Evolutionary conservation across 352 stramenopile genomes (phyloP).

Genomic region (Aphanomyces stellatus): DNA sequence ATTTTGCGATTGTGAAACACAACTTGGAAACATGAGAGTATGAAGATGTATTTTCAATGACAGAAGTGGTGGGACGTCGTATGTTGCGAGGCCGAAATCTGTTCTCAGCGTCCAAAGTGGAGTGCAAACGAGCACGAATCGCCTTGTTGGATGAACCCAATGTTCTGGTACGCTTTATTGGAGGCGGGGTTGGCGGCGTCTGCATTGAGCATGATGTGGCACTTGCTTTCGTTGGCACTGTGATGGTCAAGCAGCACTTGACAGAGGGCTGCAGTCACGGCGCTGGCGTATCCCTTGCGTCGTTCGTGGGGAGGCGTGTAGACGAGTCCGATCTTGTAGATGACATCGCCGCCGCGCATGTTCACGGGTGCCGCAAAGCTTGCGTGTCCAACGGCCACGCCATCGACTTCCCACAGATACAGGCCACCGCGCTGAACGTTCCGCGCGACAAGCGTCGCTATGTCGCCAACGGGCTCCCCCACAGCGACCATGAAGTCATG

Average conservation of each 20-base stretch:
- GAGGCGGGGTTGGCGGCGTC: slow-evolving; percentile 5
- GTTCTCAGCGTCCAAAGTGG: too few species aligned
- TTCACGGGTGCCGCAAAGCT: not conserved
- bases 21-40: too few species aligned
- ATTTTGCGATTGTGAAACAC: too few species aligned
- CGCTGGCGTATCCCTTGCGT: slow-evolving; percentile 7
- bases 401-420: slow-evolving; percentile 5
- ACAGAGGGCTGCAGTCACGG: slow-evolving; percentile 2
- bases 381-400: not conserved
- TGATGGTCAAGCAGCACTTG: too few species aligned
- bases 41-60: too few species aligned
- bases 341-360: not conserved
- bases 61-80: too few species aligned
- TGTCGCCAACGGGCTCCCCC: not conserved
- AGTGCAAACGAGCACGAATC: too few species aligned
- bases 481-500: too few species aligned
- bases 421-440: not conserved
- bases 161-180: slow-evolving; percentile 17
- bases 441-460: not conserved
- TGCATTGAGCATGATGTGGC: slow-evolving; percentile 12
- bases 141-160: slow-evolving; percentile 15
- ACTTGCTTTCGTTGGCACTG: too few species aligned
- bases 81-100: too few species aligned
- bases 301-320: not conserved
- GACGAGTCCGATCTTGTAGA: slow-evolving; percentile 7